These are phyloP conservation scores for Tylopilus sp. DNA, from an alignment of 1,284 basidiomycete species.

Conservation along the genomic window DNA sequence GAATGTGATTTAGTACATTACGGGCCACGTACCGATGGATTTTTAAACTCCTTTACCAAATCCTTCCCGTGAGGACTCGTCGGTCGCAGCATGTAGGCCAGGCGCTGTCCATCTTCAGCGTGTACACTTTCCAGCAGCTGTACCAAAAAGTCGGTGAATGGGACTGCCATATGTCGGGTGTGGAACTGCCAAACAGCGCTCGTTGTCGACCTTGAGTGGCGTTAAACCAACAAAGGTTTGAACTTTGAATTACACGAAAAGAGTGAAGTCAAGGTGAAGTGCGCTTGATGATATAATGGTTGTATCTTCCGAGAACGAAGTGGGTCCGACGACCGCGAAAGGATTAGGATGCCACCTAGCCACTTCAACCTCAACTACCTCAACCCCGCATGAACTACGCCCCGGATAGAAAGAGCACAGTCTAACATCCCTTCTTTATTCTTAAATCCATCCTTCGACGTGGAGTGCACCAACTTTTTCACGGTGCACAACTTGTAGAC, in stretches of 20 bases:
- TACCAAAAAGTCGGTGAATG: slow-evolving; percentile 58
- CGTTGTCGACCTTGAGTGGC: background rate
- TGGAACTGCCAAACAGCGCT: background rate
- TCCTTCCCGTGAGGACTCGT: slow-evolving; percentile 73
- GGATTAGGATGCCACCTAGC: no score
- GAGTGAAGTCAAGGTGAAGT: background rate
- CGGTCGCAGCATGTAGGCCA: slow-evolving; percentile 71
- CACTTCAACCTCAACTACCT: no score
- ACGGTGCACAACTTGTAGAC: no score
- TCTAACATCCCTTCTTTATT: no score
- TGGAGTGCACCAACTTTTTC: no score
- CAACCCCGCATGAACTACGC: no score
- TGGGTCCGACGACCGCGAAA: no score
- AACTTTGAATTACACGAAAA: no score
- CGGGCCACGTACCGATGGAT: slow-evolving; percentile 53
- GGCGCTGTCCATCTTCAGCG: slow-evolving; percentile 62
- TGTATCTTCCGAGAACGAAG: background rate
- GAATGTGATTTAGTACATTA: background rate
- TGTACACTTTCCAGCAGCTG: slow-evolving; percentile 61
- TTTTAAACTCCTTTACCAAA: slow-evolving; percentile 67
- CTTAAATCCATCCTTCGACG: no score
- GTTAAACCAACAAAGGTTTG: background rate
- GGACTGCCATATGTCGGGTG: slow-evolving; percentile 16
- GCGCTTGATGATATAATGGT: background rate
- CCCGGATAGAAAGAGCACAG: no score